Base-by-base conservation (phyloP, 371 early-diverging fungal genomes). In the Synchytrium microbalum region DNA sequence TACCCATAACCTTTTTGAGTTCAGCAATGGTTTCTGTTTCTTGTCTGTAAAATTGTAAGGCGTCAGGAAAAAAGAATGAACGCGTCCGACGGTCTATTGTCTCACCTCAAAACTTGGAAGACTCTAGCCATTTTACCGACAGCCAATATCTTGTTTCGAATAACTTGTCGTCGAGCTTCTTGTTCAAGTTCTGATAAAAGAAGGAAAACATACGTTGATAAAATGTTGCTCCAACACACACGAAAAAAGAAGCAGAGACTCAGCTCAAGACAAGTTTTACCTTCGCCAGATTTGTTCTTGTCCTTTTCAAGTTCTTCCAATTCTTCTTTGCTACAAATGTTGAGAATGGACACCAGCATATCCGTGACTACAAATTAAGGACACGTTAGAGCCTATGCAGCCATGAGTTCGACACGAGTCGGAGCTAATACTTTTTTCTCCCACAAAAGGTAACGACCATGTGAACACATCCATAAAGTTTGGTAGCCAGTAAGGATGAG, bases 381-480 rank as follows among this genome's bases (percentile, higher is more conserved):
- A 62, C 14, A 62, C 13, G 24, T 24, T 13, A 59, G 33, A 57
- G 19, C n/a, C 23, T 53, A 57, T 57, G 16, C 14, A 19, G 16
- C n/a, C 52, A 19, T 58, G 58, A 58, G 16, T 58, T 16, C n/a
- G 31, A 58, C n/a, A 51, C 16, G 19, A 16, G 52, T 16, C n/a
- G n/a, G n/a, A n/a, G n/a, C 13, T 26, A 5, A 23, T 62, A 62
- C 62, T 86, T 71, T 95, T 93, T 78, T 95, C 93, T 53, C 91
- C 90, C 24, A 95, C 91, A 80, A 95, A 95, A 0, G 96, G 95
- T 62, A 95, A 74, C 54, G 89, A 90, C 95, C 95, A 95, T 31
- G 88, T 90, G 63, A 95, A 91, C 10, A 89, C 92, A 74, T 95
- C 92, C 88, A 94, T 90, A 61, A 92, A 93, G 62, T 92, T 90